Evolutionary conservation across 1,284 basidiomycete species (phyloP).

Genomic region (Pseudozyma sp.): DNA sequence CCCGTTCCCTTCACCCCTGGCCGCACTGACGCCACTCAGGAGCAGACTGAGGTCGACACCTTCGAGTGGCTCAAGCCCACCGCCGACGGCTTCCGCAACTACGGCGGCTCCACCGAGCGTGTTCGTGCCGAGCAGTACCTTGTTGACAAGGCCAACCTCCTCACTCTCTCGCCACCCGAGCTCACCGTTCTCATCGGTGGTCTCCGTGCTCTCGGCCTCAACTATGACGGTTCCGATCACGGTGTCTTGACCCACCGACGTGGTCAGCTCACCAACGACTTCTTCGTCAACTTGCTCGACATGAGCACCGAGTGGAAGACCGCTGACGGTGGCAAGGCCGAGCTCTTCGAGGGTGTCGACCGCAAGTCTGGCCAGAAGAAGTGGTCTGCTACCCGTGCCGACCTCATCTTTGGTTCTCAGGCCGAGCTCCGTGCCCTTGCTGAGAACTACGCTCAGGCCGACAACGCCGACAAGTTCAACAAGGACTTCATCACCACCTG

Average conservation of each 20-base stretch:
- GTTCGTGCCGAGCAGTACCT: constrained; percentile 40
- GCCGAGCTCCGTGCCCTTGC: constrained; percentile 41
- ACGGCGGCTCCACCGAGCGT: constrained; percentile 38
- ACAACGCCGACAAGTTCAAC: constrained; percentile 41
- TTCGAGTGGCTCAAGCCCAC: constrained; percentile 39
- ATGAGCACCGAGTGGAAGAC: constrained; percentile 48
- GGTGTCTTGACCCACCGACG: constrained; percentile 35
- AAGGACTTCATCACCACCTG: constrained; percentile 43
- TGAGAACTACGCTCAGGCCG: constrained; percentile 43
- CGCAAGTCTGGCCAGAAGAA: constrained; percentile 49
- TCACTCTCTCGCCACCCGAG: constrained; percentile 38
- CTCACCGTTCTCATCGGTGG: constrained; percentile 47
- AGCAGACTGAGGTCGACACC: constrained; percentile 39
- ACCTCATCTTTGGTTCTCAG: constrained; percentile 40
- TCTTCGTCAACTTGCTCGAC: constrained; percentile 46
- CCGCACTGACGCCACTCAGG: constrained; percentile 37
- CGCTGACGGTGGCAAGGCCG: constrained; percentile 30
- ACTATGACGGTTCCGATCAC: constrained; percentile 38
- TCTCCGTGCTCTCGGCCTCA: constrained; percentile 42
- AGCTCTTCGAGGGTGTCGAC: constrained; percentile 42
- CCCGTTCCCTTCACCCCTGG: constrained; percentile 45
- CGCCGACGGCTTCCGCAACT: constrained; percentile 45
- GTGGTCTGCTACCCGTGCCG: constrained; percentile 41
- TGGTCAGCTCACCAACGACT: constrained; percentile 47
- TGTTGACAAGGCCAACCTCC: constrained; percentile 45